Conservation (phyloP, 345 rosid genomes). For the Corchorus olitorius region DNA sequence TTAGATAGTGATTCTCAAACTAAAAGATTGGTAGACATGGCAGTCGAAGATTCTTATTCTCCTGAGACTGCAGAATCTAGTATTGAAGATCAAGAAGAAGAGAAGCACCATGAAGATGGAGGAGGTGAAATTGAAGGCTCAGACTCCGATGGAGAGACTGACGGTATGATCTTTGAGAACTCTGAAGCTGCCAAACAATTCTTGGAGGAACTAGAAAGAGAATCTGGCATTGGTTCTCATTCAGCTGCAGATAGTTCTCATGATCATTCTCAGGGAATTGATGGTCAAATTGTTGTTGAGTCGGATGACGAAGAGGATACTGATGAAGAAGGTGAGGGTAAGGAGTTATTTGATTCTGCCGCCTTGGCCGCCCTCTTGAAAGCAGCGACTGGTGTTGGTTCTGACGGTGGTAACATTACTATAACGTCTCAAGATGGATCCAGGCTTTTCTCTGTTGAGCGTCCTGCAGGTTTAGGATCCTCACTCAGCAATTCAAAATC, state of each 20-base stretch:
- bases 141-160: conserved; percentile 62
- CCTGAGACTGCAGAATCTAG: conserved; percentile 26
- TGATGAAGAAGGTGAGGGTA: conserved; percentile 81
- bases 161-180: conserved; percentile 67
- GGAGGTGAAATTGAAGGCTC: conserved; percentile 50
- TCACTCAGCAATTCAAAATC: conserved; percentile 71
- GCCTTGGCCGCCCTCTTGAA: conserved; percentile 90
- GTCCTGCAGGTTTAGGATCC: conserved; percentile 92
- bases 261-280: conserved; percentile 59
- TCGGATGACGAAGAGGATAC: conserved; percentile 90
- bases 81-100: conserved; percentile 45
- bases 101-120: conserved; percentile 29
- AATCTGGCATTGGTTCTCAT: conserved; percentile 53
- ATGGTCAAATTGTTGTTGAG: conserved; percentile 84
- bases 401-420: conserved; percentile 61
- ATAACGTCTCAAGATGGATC: conserved; percentile 87
- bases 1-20: conserved; percentile 21
- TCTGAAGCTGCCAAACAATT: conserved; percentile 83
- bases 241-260: conserved; percentile 56
- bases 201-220: conserved; percentile 75
- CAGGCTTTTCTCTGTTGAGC: conserved; percentile 85
- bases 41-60: conserved; percentile 15
- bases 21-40: conserved; percentile 21
- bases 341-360: conserved; percentile 84
- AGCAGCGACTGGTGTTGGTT: conserved; percentile 77